Evolutionary conservation across 345 rosid species (phyloP).

Genomic region (Rhizophora mangle): DNA sequence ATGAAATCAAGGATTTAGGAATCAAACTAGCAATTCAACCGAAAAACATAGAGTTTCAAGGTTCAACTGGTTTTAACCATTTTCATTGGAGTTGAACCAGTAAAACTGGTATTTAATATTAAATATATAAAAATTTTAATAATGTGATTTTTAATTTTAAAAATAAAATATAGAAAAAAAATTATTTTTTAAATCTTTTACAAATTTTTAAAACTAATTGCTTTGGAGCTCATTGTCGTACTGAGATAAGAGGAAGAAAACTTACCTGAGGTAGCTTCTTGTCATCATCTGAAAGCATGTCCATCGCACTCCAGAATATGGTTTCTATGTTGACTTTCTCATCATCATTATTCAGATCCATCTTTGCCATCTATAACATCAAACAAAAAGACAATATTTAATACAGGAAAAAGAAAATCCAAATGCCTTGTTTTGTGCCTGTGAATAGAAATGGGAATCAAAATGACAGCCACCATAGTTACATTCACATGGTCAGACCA

Average conservation of each 20-base stretch:
- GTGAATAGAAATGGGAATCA: constrained; percentile 3
- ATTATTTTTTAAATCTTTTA: too few relatives aligned
- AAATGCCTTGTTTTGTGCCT: neutral
- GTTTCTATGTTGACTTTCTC: constrained; percentile 82
- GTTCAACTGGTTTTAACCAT: too few relatives aligned
- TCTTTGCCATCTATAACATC: constrained; percentile 71
- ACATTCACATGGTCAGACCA: neutral
- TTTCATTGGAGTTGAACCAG: too few relatives aligned
- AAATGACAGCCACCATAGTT: neutral
- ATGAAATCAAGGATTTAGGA: neutral
- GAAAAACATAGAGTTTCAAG: too few relatives aligned
- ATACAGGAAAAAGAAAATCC: neutral
- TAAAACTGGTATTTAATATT: too few relatives aligned
- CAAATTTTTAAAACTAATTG: too few relatives aligned
- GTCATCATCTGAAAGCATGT: constrained; percentile 96
- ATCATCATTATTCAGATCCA: constrained; percentile 87
- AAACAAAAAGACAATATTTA: neutral
- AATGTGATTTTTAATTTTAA: too few relatives aligned
- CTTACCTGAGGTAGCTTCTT: constrained; percentile 99
- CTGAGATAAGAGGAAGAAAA: constrained; percentile 22
- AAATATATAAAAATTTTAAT: too few relatives aligned
- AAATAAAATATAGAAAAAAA: too few relatives aligned
- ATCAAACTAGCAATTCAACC: too few relatives aligned
- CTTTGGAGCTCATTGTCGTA: neutral
- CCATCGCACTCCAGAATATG: constrained; percentile 95